phyloP scores from a whole-genome alignment of 306 rosid species.

The Casuarina equisetifolia region DNA sequence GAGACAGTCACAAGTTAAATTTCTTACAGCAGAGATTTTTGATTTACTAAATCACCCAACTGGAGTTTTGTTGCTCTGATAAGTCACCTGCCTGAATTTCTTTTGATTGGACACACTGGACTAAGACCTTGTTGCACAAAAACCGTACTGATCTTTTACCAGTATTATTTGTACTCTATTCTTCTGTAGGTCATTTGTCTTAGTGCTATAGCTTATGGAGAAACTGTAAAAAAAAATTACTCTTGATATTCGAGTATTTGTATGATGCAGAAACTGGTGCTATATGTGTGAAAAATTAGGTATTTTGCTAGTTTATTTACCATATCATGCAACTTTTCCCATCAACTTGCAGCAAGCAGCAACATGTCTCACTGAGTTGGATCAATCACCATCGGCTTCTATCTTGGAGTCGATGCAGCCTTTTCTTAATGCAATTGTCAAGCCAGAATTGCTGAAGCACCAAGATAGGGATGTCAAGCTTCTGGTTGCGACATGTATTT shows the following conservation, averaged over 20 bases:
- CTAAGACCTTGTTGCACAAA: constrained; percentile 1
- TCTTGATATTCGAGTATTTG: neutral
- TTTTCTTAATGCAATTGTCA: constrained; percentile 69
- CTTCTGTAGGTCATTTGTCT: neutral
- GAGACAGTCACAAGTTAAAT: neutral
- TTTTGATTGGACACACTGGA: neutral
- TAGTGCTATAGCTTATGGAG: neutral
- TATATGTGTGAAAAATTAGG: neutral
- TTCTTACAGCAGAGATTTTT: neutral
- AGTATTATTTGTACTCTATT: neutral
- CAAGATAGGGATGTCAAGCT: constrained; percentile 96
- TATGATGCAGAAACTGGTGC: neutral
- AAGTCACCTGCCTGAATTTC: neutral
- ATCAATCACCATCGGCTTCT: constrained; percentile 81
- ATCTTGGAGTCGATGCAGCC: constrained; percentile 83
- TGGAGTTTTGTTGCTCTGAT: neutral
- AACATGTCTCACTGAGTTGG: constrained; percentile 81
- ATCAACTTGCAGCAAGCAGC: constrained; percentile 80
- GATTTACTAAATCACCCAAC: neutral
- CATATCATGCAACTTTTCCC: constrained; percentile 19
- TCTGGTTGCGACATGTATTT: constrained; percentile 88
- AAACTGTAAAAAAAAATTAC: neutral
- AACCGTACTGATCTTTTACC: neutral
- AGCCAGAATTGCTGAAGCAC: constrained; percentile 87
- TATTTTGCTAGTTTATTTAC: constrained; percentile 1